Evolutionary conservation across 148 eudicot genomes (phyloP).

Genomic region (Gaultheria prostrata): DNA sequence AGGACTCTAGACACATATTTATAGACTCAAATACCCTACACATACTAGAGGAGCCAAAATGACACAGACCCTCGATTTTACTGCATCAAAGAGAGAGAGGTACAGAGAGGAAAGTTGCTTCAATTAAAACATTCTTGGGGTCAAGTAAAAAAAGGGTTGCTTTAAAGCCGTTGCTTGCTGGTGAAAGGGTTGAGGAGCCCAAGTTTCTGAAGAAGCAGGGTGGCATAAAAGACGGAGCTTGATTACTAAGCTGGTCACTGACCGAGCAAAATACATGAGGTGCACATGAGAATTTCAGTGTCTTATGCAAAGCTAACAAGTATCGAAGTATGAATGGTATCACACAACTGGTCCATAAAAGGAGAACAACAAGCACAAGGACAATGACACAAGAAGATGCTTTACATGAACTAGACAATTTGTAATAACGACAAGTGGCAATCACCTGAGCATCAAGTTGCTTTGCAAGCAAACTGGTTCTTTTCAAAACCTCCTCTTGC

Average conservation of each 20-base stretch:
- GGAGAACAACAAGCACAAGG: not conserved
- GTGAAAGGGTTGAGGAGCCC: not conserved
- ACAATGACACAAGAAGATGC: not conserved
- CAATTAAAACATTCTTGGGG: not conserved
- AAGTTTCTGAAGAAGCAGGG: not conserved
- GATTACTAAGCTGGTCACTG: not conserved
- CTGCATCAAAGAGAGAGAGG: not conserved
- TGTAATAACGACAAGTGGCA: constrained; percentile 14
- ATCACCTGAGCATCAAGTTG: constrained; percentile 85
- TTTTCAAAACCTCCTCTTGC: constrained; percentile 95
- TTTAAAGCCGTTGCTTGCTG: not conserved
- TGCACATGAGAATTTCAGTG: not conserved
- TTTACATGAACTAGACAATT: not conserved
- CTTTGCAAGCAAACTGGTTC: constrained; percentile 67
- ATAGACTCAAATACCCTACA: too few relatives aligned
- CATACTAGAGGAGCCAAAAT: too few relatives aligned
- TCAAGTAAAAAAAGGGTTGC: not conserved
- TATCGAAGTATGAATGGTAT: not conserved
- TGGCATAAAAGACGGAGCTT: not conserved
- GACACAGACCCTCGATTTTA: too few relatives aligned
- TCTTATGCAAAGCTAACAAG: not conserved
- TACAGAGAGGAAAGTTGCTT: not conserved
- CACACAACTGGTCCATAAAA: not conserved
- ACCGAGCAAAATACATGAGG: not conserved
- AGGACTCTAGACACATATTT: too few relatives aligned